A percentile compares a stretch with the other conserved stretches of the same genome.
Evolutionary conservation across 2,329 filamentous ascomycete species (phyloP).

Genomic region (Sarocladium oryzae): DNA sequence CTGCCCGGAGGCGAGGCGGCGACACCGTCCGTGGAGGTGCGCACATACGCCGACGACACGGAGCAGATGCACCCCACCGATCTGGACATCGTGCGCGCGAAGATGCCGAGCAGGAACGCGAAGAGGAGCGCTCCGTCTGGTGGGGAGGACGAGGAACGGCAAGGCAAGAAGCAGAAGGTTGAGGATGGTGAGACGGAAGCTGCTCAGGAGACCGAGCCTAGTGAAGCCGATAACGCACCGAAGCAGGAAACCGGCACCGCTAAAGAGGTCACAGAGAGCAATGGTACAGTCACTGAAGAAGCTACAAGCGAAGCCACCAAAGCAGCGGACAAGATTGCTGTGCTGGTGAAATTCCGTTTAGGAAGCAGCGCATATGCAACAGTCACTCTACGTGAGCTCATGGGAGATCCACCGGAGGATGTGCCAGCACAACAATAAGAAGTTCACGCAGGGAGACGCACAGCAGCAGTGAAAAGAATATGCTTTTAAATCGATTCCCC

Average conservation of each 20-base stretch:
- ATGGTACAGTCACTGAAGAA: constrained; percentile 3
- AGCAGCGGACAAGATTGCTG: constrained; percentile 45
- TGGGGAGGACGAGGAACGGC: constrained; percentile 13
- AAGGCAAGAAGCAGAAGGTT: constrained; percentile 19
- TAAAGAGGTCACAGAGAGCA: constrained; percentile 8
- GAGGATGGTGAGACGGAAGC: constrained; percentile 14
- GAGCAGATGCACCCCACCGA: constrained; percentile 90
- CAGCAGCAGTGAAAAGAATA: background rate
- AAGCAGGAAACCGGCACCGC: constrained; percentile 12
- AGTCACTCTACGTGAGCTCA: constrained; percentile 73
- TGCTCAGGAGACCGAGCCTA: background rate
- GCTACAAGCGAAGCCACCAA: background rate
- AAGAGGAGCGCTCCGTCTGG: constrained; percentile 14
- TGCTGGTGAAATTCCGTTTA: constrained; percentile 68
- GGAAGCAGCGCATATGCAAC: constrained; percentile 79
- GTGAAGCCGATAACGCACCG: constrained; percentile 11
- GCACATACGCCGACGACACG: constrained; percentile 60
- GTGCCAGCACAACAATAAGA: background rate
- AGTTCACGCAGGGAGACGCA: background rate
- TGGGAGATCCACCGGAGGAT: constrained; percentile 37
- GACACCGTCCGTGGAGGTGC: constrained; percentile 60
- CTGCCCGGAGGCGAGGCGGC: constrained; percentile 30
- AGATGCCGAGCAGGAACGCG: constrained; percentile 14
- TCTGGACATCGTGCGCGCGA: constrained; percentile 52
- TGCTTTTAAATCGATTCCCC: background rate